Conservation (phyloP, 2,329 filamentous ascomycete species). For the Hysterium pulicare region DNA sequence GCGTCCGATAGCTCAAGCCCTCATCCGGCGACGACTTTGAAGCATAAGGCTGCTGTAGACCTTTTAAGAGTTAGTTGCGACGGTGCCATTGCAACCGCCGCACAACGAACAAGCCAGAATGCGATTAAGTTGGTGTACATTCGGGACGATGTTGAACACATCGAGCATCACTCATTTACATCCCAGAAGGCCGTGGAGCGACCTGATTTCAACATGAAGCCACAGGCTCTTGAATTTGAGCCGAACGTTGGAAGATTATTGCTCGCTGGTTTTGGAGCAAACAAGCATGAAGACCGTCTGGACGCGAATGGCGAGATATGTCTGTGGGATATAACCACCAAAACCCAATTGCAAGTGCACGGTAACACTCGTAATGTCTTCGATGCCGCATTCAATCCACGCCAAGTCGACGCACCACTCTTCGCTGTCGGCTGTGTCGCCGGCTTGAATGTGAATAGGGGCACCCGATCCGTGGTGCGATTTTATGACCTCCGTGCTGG, state of each 20-base stretch:
- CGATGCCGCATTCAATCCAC: constrained; percentile 56
- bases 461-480: constrained; percentile 50
- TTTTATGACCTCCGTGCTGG: constrained; percentile 47
- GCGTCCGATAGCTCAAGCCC: constrained; percentile 21
- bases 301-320: constrained; percentile 51
- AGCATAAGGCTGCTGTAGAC: constrained; percentile 49
- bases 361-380: constrained; percentile 55
- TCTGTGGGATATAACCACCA: constrained; percentile 51
- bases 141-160: constrained; percentile 8
- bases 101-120: constrained; percentile 27
- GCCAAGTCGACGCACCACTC: constrained; percentile 25
- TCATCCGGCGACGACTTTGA: constrained; percentile 22
- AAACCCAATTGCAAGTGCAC: constrained; percentile 39
- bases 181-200: constrained; percentile 29
- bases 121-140: constrained; percentile 32
- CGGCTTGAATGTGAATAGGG: constrained; percentile 32
- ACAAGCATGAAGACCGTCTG: constrained; percentile 25
- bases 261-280: constrained; percentile 54
- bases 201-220: constrained; percentile 26
- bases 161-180: constrained; percentile 19
- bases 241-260: constrained; percentile 39
- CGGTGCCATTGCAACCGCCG: constrained; percentile 50
- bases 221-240: constrained; percentile 32
- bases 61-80: constrained; percentile 46
- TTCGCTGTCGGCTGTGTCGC: constrained; percentile 55